Evolutionary conservation across 768 basidiomycete genomes (phyloP).

Genomic region (Lactarius evosmus): DNA sequence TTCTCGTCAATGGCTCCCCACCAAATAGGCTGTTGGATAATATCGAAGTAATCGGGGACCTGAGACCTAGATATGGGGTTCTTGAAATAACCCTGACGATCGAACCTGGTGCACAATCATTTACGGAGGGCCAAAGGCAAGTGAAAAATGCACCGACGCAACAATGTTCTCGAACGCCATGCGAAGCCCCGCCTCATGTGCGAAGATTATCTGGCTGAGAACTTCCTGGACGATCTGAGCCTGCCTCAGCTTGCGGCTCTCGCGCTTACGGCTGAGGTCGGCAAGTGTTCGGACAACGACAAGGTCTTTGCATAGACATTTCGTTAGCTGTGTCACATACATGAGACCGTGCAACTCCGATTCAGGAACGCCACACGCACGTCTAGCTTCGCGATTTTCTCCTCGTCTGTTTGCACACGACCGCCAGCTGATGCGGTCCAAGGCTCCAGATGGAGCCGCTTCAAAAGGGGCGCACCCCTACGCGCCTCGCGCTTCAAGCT

Average conservation of each 20-base stretch:
- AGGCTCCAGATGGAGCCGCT: conserved; percentile 91
- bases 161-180: conserved; percentile 67
- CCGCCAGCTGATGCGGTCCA: conserved; percentile 81
- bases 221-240: conserved; percentile 64
- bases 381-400: conserved; percentile 77
- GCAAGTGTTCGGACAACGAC: conserved; percentile 64
- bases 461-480: conserved; percentile 89
- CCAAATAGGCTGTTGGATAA: conserved; percentile 85
- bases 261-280: conserved; percentile 69
- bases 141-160: conserved; percentile 45
- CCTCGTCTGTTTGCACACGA: conserved; percentile 72
- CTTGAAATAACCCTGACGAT: conserved; percentile 72
- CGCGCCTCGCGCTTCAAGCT: conserved; percentile 94
- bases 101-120: conserved; percentile 48
- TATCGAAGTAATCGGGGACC: conserved; percentile 89
- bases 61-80: conserved; percentile 75
- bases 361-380: conserved; percentile 41
- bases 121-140: neutral
- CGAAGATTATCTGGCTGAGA: conserved; percentile 61
- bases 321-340: conserved; percentile 46
- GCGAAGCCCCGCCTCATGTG: conserved; percentile 58
- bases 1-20: conserved; percentile 80
- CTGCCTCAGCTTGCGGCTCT: conserved; percentile 73
- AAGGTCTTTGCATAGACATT: conserved; percentile 72
- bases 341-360: neutral